phyloP scores from a whole-genome alignment of 495 filamentous ascomycete species.

The Lasiosphaeria hispida region DNA sequence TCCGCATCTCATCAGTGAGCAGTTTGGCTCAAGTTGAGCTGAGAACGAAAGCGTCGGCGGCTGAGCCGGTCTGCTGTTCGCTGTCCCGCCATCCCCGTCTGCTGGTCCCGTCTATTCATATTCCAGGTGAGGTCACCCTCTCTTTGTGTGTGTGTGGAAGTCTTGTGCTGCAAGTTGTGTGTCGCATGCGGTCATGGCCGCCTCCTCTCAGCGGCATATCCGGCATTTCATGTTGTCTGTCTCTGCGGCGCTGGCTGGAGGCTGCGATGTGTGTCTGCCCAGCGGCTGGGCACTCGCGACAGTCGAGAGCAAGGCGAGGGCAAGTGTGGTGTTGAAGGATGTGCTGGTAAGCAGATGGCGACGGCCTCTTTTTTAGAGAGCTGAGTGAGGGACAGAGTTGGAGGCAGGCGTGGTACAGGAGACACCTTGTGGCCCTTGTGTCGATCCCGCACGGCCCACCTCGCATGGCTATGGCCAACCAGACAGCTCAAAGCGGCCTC shows the following conservation, averaged over 20 bases:
- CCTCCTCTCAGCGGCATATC: no score
- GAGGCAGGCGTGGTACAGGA: constrained; percentile 17
- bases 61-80: background rate
- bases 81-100: background rate
- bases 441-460: constrained; percentile 27
- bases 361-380: constrained; percentile 2
- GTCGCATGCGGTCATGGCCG: background rate
- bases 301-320: background rate
- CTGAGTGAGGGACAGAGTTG: constrained; percentile 10
- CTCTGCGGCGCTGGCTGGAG: background rate
- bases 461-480: constrained; percentile 24
- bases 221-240: background rate
- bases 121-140: background rate
- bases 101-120: background rate
- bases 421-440: constrained; percentile 23
- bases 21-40: background rate
- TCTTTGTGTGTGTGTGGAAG: background rate
- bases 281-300: background rate
- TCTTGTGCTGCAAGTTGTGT: background rate
- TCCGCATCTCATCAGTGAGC: background rate
- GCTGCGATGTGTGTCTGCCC: background rate
- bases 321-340: background rate
- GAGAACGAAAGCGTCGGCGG: background rate
- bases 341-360: background rate
- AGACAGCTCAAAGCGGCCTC: constrained; percentile 18